Base-by-base conservation (phyloP, 2,329 filamentous ascomycete species). In the Hansfordia pulvinata region DNA sequence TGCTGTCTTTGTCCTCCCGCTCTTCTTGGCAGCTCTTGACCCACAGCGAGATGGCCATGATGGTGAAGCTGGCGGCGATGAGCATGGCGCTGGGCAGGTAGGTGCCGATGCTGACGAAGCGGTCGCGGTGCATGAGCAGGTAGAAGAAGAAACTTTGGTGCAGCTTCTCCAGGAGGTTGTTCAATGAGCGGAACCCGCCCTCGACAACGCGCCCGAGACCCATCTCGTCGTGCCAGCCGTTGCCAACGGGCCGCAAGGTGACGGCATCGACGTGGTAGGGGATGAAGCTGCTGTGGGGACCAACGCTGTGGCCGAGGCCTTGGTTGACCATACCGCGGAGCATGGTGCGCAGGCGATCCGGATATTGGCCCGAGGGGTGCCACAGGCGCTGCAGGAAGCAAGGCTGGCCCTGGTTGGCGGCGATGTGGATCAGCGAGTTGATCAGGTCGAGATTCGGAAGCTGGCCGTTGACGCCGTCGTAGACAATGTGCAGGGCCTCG, bases 71-170 rank as follows among this genome's bases (percentile, higher is more conserved):
- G 22, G 77, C 80, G 2, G 90, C 90, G 30, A 98, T 68, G 26
- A 96, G 57, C 90, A 98, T 98, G n/a, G 90, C 90, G 40, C 84
- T 92, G 0, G 90, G 90, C 4, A 98, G 65, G 46, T 98, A 98
- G 2, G 88, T 98, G 10, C 90, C 90, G 36, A 98, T 98, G 53
- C 86, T 96, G 40, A 96, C 90, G 47, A 98, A 98, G 8, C 86
- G 76, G 42, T 90, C 82, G 17, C 76, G 71, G 39, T 92, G 78
- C 72, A 96, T 85, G 23, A 98, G 65, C 27, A 98, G 62, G 50
- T 98, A 98, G 57, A 98, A 96, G 68, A 98, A 98, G 62, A 98
- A 98, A 50, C 86, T 94, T 56, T 98, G 90, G 49, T 98, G 90
- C 34, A 98, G 64, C 49, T 98, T 86, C 55, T 98, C 90, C 17